Percentiles rank a stretch among this genome's conserved stretches.
Conservation (phyloP, 495 filamentous ascomycete genomes). For the Cudoniella acicularis region DNA sequence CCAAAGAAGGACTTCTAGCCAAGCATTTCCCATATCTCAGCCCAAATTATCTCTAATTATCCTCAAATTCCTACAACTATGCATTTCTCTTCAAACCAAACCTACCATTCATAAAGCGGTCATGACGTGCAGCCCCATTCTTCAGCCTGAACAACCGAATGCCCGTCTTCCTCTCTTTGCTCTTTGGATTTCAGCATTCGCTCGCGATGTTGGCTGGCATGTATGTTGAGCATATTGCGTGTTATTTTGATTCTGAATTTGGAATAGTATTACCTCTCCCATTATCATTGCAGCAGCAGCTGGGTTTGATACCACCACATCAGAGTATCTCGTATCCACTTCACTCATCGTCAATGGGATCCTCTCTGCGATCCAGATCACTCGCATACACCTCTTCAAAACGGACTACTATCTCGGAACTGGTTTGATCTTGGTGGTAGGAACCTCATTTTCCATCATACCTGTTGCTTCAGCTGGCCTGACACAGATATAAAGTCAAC, state of each 20-base stretch:
- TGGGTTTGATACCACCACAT: constrained; percentile 54
- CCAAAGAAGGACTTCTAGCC: constrained; percentile 72
- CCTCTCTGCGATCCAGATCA: constrained; percentile 77
- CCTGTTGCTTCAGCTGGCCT: constrained; percentile 77
- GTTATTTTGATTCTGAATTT: too few species aligned
- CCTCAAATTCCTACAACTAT: background rate
- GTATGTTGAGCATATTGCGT: too few species aligned
- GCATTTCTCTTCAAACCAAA: constrained; percentile 66
- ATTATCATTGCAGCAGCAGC: constrained; percentile 70
- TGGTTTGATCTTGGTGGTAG: constrained; percentile 83
- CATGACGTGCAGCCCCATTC: constrained; percentile 65
- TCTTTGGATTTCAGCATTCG: constrained; percentile 68
- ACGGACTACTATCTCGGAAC: constrained; percentile 85
- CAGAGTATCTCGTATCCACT: constrained; percentile 85
- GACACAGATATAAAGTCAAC: too few species aligned
- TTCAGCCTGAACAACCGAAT: constrained; percentile 86
- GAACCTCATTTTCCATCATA: constrained; percentile 83
- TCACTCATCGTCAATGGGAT: constrained; percentile 83
- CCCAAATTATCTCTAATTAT: background rate
- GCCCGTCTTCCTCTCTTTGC: constrained; percentile 71
- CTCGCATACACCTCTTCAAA: constrained; percentile 69
- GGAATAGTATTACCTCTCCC: constrained; percentile 77
- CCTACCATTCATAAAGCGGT: constrained; percentile 74
- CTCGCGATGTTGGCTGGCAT: constrained; percentile 52
- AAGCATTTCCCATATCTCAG: constrained; percentile 76